Evolutionary conservation across 2,329 filamentous ascomycete species (phyloP).

Genomic region (Talaromyces piceae): DNA sequence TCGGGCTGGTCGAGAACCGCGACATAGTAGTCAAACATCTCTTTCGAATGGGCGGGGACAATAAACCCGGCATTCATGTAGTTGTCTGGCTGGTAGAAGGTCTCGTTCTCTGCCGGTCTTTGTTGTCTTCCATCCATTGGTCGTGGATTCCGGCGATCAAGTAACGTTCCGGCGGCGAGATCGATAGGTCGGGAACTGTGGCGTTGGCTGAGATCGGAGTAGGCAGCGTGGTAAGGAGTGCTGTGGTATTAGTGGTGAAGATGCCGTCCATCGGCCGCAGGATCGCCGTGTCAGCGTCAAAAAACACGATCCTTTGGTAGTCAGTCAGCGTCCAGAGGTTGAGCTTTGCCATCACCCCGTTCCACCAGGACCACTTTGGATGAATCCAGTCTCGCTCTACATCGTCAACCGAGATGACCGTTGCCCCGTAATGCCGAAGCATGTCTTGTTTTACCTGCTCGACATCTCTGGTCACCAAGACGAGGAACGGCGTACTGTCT

Average conservation of each 20-base stretch:
- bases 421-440: conserved; percentile 8
- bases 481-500: conserved; percentile 9
- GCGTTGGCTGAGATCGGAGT: not conserved
- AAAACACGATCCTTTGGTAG: conserved; percentile 12
- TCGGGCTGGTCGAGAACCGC: conserved; percentile 26
- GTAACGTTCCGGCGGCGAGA: conserved; percentile 8
- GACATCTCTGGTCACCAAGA: conserved; percentile 10
- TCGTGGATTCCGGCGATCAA: conserved; percentile 11
- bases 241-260: not conserved
- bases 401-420: conserved; percentile 10
- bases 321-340: conserved; percentile 1
- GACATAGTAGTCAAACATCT: conserved; percentile 34
- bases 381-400: conserved; percentile 4
- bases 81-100: not conserved
- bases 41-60: conserved; percentile 30
- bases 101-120: conserved; percentile 2
- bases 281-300: conserved; percentile 13
- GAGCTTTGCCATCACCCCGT: not conserved
- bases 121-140: conserved; percentile 2
- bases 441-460: conserved; percentile 12
- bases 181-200: not conserved
- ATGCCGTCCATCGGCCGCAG: conserved; percentile 11
- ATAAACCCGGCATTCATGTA: conserved; percentile 29
- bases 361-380: not conserved
- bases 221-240: not conserved